phyloP scores from a whole-genome alignment of 495 filamentous ascomycete genomes.

The Penicillium manginii region DNA sequence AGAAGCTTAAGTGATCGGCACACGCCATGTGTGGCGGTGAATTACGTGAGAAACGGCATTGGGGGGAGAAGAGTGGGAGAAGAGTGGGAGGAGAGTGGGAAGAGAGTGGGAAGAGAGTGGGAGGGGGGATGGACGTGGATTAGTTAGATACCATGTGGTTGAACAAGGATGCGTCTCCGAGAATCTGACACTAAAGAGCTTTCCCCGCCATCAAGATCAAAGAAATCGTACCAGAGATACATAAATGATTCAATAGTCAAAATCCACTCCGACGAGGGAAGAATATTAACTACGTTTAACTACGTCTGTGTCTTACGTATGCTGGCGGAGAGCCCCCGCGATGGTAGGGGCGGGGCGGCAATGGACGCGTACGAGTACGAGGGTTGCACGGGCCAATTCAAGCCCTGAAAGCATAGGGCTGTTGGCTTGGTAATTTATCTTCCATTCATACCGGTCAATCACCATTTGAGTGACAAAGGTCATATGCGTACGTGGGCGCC shows the following conservation, averaged over 20 bases:
- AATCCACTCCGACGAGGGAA: background rate
- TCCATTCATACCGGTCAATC: background rate
- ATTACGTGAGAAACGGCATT: background rate
- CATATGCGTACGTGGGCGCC: background rate
- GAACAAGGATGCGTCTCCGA: too few relatives aligned
- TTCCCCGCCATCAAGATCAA: background rate
- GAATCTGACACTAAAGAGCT: background rate
- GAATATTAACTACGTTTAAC: background rate
- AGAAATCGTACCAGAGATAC: background rate
- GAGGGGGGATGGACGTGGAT: too few relatives aligned
- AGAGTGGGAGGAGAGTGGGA: too few relatives aligned
- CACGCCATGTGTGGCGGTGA: slow-evolving; percentile 3
- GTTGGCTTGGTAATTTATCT: background rate
- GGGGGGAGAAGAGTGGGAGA: too few relatives aligned
- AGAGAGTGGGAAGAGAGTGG: too few relatives aligned
- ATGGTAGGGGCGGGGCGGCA: slow-evolving; percentile 30
- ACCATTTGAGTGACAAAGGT: background rate
- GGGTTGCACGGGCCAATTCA: slow-evolving; percentile 15
- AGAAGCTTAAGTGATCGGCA: slow-evolving; percentile 31
- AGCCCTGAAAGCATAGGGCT: slow-evolving; percentile 8
- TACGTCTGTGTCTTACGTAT: slow-evolving; percentile 28
- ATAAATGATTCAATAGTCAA: background rate
- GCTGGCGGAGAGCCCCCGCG: slow-evolving; percentile 23
- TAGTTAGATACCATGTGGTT: too few relatives aligned
- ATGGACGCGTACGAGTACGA: slow-evolving; percentile 36